Conservation (phyloP, 108 stramenopile genomes). For the Cyclotella distinguenda region DNA sequence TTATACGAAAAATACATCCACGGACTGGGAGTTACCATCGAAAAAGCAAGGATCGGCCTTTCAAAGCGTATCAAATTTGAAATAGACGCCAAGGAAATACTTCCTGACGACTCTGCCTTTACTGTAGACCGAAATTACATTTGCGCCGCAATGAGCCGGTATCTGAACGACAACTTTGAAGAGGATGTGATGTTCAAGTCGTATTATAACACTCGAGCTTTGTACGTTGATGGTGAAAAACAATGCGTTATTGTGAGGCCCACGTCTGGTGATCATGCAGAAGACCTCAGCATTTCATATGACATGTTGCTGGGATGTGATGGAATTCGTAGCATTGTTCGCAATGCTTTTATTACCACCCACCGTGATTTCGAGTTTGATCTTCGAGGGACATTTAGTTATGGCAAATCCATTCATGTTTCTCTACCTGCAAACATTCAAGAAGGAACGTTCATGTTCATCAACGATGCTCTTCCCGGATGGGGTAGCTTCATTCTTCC, state of each 20-base stretch:
- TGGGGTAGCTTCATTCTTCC: constrained; percentile 32
- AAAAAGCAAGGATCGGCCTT: constrained; percentile 2
- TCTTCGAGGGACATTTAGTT: constrained; percentile 33
- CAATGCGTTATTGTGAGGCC: constrained; percentile 31
- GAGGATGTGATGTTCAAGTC: constrained; percentile 9
- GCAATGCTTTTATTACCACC: constrained; percentile 37
- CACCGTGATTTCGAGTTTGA: constrained; percentile 41
- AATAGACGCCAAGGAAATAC: constrained; percentile 1
- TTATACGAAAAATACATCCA: constrained; percentile 47
- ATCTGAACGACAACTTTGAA: constrained; percentile 29
- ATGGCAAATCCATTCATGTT: constrained; percentile 41
- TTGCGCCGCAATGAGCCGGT: constrained; percentile 43
- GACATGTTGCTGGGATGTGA: constrained; percentile 50
- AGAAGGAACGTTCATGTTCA: constrained; percentile 16
- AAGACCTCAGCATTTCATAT: constrained; percentile 32
- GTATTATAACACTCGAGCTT: constrained; percentile 13
- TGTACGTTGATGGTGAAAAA: constrained; percentile 41
- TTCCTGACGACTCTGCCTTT: constrained; percentile 17
- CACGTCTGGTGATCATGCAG: neutral
- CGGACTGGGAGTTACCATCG: constrained; percentile 9
- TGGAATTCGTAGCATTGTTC: constrained; percentile 39
- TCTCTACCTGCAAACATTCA: constrained; percentile 1
- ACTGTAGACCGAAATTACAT: constrained; percentile 50
- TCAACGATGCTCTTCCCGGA: constrained; percentile 30
- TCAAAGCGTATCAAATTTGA: constrained; percentile 17